Evolutionary conservation across 2,329 filamentous ascomycete species (phyloP).

Genomic region (Ascochyta rabiei): DNA sequence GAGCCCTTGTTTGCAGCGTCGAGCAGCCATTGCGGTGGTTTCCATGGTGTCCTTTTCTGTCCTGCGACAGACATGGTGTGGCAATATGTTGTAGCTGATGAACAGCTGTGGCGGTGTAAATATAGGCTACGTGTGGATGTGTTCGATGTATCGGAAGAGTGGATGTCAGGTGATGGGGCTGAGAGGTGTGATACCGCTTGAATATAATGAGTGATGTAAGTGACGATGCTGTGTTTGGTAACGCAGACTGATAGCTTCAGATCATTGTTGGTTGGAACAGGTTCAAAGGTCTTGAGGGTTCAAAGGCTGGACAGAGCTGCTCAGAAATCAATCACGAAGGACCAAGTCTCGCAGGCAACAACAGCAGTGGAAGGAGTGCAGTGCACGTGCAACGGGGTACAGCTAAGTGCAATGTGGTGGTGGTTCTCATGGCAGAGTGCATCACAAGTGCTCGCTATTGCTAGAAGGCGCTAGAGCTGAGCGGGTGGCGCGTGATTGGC

Average conservation of each 20-base stretch:
- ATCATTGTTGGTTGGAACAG: not conserved
- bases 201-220: not conserved
- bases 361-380: not conserved
- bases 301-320: not conserved
- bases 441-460: not conserved
- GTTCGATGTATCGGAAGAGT: too few species aligned
- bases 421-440: not conserved
- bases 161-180: too few species aligned
- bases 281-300: not conserved
- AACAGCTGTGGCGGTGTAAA: not conserved
- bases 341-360: too few species aligned
- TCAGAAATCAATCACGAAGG: not conserved
- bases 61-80: not conserved
- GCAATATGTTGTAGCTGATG: not conserved
- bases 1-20: constrained; percentile 4
- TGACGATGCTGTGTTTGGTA: not conserved
- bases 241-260: not conserved
- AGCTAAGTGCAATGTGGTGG: not conserved
- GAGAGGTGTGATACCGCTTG: not conserved
- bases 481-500: not conserved
- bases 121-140: not conserved
- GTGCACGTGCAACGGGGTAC: not conserved
- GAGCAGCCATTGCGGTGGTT: constrained; percentile 2
- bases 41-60: not conserved
- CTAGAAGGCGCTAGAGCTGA: not conserved